phyloP scores from a whole-genome alignment of 164 flowering plant genomes.

The Piper betle region DNA sequence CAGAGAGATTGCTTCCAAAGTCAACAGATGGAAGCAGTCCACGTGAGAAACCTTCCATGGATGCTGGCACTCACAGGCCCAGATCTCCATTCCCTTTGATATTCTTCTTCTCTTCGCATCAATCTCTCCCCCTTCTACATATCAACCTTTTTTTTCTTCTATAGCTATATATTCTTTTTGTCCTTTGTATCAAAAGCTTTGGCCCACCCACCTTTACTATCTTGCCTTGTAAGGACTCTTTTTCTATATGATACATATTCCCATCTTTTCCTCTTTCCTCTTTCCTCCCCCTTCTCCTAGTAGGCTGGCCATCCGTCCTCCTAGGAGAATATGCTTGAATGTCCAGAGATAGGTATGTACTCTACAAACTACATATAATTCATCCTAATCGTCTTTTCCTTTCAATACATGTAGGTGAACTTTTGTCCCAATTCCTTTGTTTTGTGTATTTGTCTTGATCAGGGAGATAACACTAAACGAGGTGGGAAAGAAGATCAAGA shows the following conservation, averaged over 20 bases:
- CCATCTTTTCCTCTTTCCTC: slow-evolving; percentile 4
- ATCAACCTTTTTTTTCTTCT: neutral
- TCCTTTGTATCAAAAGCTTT: neutral
- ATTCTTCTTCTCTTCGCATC: neutral
- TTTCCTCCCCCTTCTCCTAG: slow-evolving; percentile 8
- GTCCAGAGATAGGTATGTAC: slow-evolving; percentile 65
- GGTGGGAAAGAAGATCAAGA: slow-evolving; percentile 70
- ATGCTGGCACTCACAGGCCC: neutral
- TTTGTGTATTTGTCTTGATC: neutral
- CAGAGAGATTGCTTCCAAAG: slow-evolving; percentile 13
- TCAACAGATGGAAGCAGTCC: slow-evolving; percentile 16
- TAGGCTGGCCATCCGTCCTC: slow-evolving; percentile 8
- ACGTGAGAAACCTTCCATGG: slow-evolving; percentile 7
- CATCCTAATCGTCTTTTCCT: neutral
- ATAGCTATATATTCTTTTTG: neutral
- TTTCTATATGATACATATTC: neutral
- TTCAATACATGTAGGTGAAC: neutral
- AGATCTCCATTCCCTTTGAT: slow-evolving; percentile 1
- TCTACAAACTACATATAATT: neutral
- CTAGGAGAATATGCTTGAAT: slow-evolving; percentile 50
- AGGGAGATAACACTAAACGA: slow-evolving; percentile 73
- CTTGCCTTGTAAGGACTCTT: slow-evolving; percentile 40
- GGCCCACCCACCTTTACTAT: slow-evolving; percentile 17
- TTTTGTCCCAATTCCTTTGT: neutral
- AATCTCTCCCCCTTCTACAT: neutral